Percentiles rank a stretch among this genome's conserved stretches.
These are phyloP conservation scores for Amauroascus niger DNA, from an alignment of 2,329 filamentous ascomycete species.

Conservation along the genomic window DNA sequence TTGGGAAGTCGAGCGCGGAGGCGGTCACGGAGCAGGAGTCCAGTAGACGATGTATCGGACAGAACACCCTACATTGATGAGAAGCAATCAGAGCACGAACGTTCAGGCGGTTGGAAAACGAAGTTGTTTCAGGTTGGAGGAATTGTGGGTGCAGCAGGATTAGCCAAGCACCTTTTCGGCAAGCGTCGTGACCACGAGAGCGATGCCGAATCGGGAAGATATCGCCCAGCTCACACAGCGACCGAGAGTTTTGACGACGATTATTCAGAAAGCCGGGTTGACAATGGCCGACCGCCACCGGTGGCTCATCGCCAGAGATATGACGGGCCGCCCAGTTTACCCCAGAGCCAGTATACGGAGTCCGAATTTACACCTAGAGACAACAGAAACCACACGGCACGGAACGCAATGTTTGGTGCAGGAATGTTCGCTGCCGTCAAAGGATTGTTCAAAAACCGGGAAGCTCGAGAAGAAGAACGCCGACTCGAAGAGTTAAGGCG, in stretches of 20 bases:
- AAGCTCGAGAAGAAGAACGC: conserved; percentile 43
- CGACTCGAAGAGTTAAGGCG: conserved; percentile 32
- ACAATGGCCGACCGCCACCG: conserved; percentile 46
- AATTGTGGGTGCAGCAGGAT: conserved; percentile 51
- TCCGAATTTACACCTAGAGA: conserved; percentile 36
- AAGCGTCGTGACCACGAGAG: conserved; percentile 48
- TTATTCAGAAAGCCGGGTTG: conserved; percentile 34
- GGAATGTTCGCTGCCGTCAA: conserved; percentile 53
- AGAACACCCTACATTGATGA: conserved; percentile 53
- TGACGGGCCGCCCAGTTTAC: conserved; percentile 26
- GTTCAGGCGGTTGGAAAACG: conserved; percentile 48
- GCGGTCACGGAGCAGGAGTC: conserved; percentile 34
- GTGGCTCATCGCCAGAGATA: conserved; percentile 26
- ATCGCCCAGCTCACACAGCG: conserved; percentile 44
- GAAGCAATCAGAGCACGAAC: conserved; percentile 51
- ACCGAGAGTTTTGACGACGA: conserved; percentile 35
- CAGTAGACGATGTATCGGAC: conserved; percentile 33
- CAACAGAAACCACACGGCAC: conserved; percentile 41
- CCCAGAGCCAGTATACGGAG: conserved; percentile 31
- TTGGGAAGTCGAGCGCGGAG: conserved; percentile 33
- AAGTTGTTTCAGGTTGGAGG: conserved; percentile 53
- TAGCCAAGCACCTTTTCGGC: conserved; percentile 52
- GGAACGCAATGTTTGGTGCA: conserved; percentile 54
- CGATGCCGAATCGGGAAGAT: conserved; percentile 44
- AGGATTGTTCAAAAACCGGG: conserved; percentile 53